Base-by-base conservation (phyloP, 2,329 filamentous ascomycete species). In the Aureobasidium vineae region DNA sequence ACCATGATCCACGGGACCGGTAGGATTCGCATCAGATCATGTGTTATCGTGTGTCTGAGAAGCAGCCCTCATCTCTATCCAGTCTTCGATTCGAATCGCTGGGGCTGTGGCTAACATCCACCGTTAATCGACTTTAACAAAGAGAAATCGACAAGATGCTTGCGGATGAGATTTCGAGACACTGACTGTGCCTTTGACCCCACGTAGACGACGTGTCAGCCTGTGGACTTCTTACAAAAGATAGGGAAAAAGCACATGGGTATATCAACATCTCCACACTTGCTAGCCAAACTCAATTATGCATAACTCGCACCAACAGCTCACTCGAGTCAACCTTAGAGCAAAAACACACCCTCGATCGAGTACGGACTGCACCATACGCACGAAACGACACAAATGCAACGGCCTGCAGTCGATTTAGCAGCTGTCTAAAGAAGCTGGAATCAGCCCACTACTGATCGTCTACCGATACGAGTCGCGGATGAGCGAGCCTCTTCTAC, bases 241-340 rank as follows among this genome's bases (percentile, higher is more conserved):
- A 61, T 49, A 61, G 26, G 57, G 31, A 61, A 33, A 38, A 36
- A 8, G 15, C 40, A 49, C 41, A 47, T 23, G 41, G 41, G 28
- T 36, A 6, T 47, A 19, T 6, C 28, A 49, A 36, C 57, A 26
- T 61, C 57, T 43, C 57, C 57, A 49, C 57, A 47, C 19, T 45
- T 31, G 15, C 31, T 45, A 57, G 28, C 31, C n/a, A 61, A 61
- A 61, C 41, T 49, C 43, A 23, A 49, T 45, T 31, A 19, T 16
- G 28, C 40, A 60, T 19, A 60, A 38, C 1, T 31, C 38, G 41
- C 31, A 45, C 7, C 56, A 31, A 47, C 41, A 59, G 56, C 26
- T 31, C 11, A 59, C 40, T 43, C 15, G 38, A 26, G n/a, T 45
- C 26, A 59, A 45, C 56, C 26, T 28, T 41, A 57, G 31, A 40